phyloP scores from a whole-genome alignment of 768 basidiomycete genomes.

The Tremella yokohamensis region DNA sequence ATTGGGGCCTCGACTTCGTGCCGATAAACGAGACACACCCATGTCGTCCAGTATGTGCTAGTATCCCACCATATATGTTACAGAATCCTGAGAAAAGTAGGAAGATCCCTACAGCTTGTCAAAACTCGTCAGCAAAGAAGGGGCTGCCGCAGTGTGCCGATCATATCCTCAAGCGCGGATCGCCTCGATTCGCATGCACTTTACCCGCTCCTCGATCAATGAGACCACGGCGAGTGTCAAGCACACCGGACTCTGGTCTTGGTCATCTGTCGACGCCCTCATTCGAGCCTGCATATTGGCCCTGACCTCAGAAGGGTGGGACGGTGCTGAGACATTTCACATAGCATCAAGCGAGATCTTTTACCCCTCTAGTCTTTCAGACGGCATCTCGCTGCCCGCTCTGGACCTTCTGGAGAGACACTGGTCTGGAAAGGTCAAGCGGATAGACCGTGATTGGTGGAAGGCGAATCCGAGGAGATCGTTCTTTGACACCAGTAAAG shows the following conservation, averaged over 20 bases:
- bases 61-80: too few relatives aligned
- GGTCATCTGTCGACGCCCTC: slow-evolving; percentile 11
- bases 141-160: not conserved
- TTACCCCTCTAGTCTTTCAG: slow-evolving; percentile 1
- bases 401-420: not conserved
- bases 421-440: not conserved
- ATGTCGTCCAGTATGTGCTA: slow-evolving; percentile 5
- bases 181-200: slow-evolving; percentile 10
- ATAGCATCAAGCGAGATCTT: slow-evolving; percentile 7
- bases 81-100: too few relatives aligned
- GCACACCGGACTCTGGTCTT: slow-evolving; percentile 10
- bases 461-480: slow-evolving; percentile 6
- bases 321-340: slow-evolving; percentile 8
- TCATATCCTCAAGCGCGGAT: slow-evolving; percentile 2
- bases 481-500: slow-evolving; percentile 11
- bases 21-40: slow-evolving; percentile 6
- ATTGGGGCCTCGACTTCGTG: slow-evolving; percentile 3
- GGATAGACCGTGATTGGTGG: slow-evolving; percentile 4
- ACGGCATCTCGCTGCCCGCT: not conserved
- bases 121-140: slow-evolving; percentile 1
- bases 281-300: not conserved
- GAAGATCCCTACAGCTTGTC: slow-evolving; percentile 10
- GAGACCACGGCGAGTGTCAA: slow-evolving; percentile 8
- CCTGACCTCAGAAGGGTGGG: slow-evolving; percentile 8
- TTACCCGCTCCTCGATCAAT: slow-evolving; percentile 6